Evolutionary conservation across 2,329 filamentous ascomycete genomes (phyloP).

Genomic region (Conoideocrella luteorostrata): DNA sequence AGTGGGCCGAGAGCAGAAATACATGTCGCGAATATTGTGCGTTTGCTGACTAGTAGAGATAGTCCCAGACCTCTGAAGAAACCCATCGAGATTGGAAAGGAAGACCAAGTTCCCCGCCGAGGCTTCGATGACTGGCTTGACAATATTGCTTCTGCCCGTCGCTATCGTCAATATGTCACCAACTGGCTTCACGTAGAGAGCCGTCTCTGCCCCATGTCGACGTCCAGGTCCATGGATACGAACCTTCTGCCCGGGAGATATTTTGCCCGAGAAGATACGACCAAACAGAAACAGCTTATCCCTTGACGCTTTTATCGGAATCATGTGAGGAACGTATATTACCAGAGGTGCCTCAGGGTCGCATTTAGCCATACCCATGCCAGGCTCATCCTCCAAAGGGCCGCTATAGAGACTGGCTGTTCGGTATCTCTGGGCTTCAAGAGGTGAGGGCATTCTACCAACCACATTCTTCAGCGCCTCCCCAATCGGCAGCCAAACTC

Average conservation of each 20-base stretch:
- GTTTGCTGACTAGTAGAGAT: too few relatives aligned
- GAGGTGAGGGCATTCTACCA: constrained; percentile 93
- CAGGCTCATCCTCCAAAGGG: constrained; percentile 84
- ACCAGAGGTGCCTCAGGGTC: constrained; percentile 97
- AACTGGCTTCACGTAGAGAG: constrained; percentile 98
- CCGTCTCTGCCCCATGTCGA: constrained; percentile 94
- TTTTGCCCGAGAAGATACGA: constrained; percentile 99
- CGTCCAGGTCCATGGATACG: constrained; percentile 99
- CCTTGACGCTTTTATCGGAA: constrained; percentile 98
- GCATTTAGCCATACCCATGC: constrained; percentile 96
- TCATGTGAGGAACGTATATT: constrained; percentile 99
- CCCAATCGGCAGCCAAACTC: constrained; percentile 96
- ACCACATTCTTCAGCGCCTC: constrained; percentile 99
- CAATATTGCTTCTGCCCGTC: too few relatives aligned
- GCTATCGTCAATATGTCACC: constrained; percentile 99
- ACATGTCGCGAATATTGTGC: too few relatives aligned
- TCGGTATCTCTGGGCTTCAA: constrained; percentile 96
- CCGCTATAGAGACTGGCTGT: constrained; percentile 98
- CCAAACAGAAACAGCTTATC: constrained; percentile 99
- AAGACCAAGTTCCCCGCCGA: constrained; percentile 99
- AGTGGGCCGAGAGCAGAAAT: too few relatives aligned
- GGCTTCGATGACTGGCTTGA: constrained; percentile 98
- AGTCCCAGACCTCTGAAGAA: too few relatives aligned
- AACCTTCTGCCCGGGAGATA: constrained; percentile 97
- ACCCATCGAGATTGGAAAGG: too few relatives aligned